Evolutionary conservation across 169 alveolate species (phyloP), one percentile per base, ranked within the genome.

Genomic region (Cytauxzoon felis): DNA sequence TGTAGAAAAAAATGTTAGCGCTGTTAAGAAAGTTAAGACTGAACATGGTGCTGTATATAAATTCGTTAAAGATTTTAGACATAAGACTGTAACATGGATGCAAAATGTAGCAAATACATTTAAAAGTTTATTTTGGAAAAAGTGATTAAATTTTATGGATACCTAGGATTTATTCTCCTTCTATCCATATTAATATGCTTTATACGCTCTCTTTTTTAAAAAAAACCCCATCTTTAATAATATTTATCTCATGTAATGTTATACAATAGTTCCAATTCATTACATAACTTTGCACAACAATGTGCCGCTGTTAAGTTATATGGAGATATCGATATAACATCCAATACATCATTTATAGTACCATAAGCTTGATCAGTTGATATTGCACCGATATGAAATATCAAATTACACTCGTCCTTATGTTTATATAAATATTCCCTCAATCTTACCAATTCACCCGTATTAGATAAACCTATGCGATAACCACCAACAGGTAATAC

Each of bases 231-330:
- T n/a, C n/a, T n/a, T n/a, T n/a, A n/a, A n/a, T n/a, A n/a, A n/a
- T n/a, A n/a, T n/a, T n/a, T n/a, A n/a, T n/a, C 18, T 80, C 34
- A 80, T 27, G 45, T 42, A 19, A 80, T 34, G 11, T 42, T 82
- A 91, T 89, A 80, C 33, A 78, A 30, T 42, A 82, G 71, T 50
- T 86, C 93, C 53, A 88, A 79, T 61, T 89, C 94, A 32, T 80
- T 67, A 29, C 92, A 85, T 32, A 91, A 57, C 67, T 90, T 83
- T 0, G 95, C 78, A 27, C 94, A 88, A 51, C 90, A 89, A 23
- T 88, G 89, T 23, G 95, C 96, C 11, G 96, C 96, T 50, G 94
- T 83, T 27, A 91, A 78, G 29, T 93, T 89, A 68, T 80, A 88
- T 38, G 79, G 71, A 19, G 95, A 88, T 61, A 91, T 91, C 56